Evolutionary conservation across 306 rosid genomes (phyloP), one percentile per base, ranked within the genome.

Genomic region (Vigna hirtella): DNA sequence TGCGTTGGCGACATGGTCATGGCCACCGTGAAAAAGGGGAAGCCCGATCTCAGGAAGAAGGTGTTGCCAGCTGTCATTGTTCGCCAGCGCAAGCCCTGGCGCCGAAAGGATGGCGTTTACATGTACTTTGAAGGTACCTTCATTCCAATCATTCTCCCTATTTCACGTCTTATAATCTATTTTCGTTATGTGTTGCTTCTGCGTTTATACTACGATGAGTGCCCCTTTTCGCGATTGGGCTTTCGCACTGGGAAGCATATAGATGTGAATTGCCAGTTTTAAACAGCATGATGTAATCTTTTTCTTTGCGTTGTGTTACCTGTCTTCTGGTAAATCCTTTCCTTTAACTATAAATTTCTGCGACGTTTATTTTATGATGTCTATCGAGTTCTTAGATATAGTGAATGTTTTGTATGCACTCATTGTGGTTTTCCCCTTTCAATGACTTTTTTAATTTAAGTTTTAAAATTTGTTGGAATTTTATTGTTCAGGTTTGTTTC

Each of bases 1-100:
- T 94, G 97, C 62, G 98, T 89, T 7, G 98, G 98, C 0, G 97
- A 94, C 83, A 94, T 94, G 97, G 98, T 94, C 2, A 94, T 90
- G 97, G 98, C 98, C 22, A 94, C 98, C 28, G 97, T 92, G 5
- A 94, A 94, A 91, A 92, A 94, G 43, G 97, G 97, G 2, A 94
- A 94, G 68, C 97, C 98, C 0, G 96, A 94, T 76, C 96, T 94
- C 16, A 86, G 97, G 76, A 94, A 94, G 86, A 94, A 94, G 91
- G 98, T 94, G 4, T 48, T 94, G 43, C 96, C 98, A 1, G 97
- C 98, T 2, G 97, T 92, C 76, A 92, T 94, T 69, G 98, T 94
- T 24, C 89, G 96, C 22, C 98, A 94, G 87, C 88, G 96, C 66
- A 94, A 94, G 80, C 97, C 97, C 0, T 94, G 94, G 93, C 94